These are phyloP conservation scores for Talaromyces sp. DNA, from an alignment of 2,329 filamentous ascomycete genomes.

Conservation along the genomic window DNA sequence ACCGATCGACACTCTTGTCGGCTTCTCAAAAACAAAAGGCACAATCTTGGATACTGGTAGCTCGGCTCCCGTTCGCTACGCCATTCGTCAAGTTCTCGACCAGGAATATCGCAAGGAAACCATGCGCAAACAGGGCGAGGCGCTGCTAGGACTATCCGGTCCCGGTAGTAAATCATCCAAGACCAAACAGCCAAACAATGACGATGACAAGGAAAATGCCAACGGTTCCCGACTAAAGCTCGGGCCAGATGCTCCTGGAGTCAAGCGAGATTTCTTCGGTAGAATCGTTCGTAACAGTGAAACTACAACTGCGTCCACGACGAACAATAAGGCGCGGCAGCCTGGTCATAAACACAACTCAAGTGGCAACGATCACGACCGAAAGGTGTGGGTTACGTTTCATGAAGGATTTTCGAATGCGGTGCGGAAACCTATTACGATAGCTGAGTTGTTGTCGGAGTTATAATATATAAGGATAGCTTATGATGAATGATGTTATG, in stretches of 20 bases:
- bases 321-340: conserved; percentile 36
- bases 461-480: not conserved
- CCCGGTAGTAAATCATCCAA: conserved; percentile 27
- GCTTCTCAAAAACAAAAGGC: conserved; percentile 53
- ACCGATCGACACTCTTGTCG: conserved; percentile 72
- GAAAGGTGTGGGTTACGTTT: conserved; percentile 80
- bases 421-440: conserved; percentile 79
- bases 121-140: conserved; percentile 63
- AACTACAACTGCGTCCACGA: conserved; percentile 35
- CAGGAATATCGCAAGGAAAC: conserved; percentile 80
- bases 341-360: conserved; percentile 31
- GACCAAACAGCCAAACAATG: conserved; percentile 25
- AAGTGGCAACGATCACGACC: conserved; percentile 45
- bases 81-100: conserved; percentile 87
- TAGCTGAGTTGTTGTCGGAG: conserved; percentile 69
- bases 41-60: conserved; percentile 52
- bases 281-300: conserved; percentile 57
- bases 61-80: conserved; percentile 77
- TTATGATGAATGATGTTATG: not conserved
- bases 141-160: conserved; percentile 47
- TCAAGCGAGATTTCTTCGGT: conserved; percentile 85
- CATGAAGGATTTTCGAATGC: conserved; percentile 92
- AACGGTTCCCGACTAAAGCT: not conserved
- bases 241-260: conserved; percentile 36
- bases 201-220: conserved; percentile 20